phyloP scores from a whole-genome alignment of 345 rosid species.

The Bruguiera parviflora region DNA sequence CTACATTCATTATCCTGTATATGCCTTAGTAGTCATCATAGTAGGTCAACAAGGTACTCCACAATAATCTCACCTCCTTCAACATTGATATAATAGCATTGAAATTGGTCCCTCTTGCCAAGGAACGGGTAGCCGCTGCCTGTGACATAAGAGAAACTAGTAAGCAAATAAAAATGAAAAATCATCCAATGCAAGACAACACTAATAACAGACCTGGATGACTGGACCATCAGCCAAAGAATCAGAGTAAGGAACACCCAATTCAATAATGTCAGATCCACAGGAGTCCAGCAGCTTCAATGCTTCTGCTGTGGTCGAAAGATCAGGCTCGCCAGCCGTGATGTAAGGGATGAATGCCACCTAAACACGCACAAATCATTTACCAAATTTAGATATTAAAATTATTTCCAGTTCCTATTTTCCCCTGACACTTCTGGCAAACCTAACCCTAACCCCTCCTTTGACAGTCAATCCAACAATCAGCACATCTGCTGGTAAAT shows the following conservation, averaged over 20 bases:
- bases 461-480: neutral
- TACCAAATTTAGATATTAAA: neutral
- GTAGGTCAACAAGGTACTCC: neutral
- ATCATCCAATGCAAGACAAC: neutral
- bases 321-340: constrained; percentile 98
- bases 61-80: constrained; percentile 54
- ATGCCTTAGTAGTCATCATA: neutral
- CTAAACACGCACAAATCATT: constrained; percentile 28
- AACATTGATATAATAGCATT: constrained; percentile 62
- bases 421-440: neutral
- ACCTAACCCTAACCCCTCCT: neutral
- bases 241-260: constrained; percentile 88
- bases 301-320: constrained; percentile 85
- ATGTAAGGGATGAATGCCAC: constrained; percentile 85
- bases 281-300: constrained; percentile 71
- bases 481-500: no score
- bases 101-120: constrained; percentile 72
- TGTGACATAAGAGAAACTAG: constrained; percentile 24
- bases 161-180: constrained; percentile 2
- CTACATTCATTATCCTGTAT: no score
- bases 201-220: constrained; percentile 60
- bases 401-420: neutral
- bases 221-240: constrained; percentile 93
- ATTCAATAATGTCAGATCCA: constrained; percentile 79
- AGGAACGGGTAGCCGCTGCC: constrained; percentile 93